Base-by-base conservation (phyloP, 1,139 yeast genomes). In the Debaryomyces subglobosus region DNA sequence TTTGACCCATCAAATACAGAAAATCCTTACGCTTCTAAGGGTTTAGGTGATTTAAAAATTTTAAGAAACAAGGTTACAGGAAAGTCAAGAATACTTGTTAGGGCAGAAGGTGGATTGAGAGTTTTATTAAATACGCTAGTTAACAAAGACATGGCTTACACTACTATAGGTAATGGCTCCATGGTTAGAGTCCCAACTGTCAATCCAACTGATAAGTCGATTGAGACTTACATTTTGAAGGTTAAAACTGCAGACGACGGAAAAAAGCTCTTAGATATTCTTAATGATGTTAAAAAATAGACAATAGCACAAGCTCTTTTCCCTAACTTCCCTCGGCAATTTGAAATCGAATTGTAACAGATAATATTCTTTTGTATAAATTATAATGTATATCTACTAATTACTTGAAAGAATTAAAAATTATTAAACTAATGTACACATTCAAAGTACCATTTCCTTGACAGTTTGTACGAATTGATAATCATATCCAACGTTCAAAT, bases 91-190 rank as follows among this genome's bases (percentile, higher is more conserved):
- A 71, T 89, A 12, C 70, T 94, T 39, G 78, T 94, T 23, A 83
- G 98, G 60, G 89, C 97, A 0, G 98, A 92, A 50, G 97, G 97
- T 35, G 84, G 92, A 38, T 87, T 88, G 42, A 78, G 95, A 56
- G 84, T 91, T n/a, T 66, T 94, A 39, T 71, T 94, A 52, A 94
- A 94, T 64, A 72, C 84, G 18, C 65, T 72, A 18, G 68, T 88
- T 8, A 69, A 77, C 49, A 73, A 78, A 60, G 76, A 77, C 52
- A 67, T 88, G 59, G 73, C 73, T 38, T 84, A 86, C 64, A 69
- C 81, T 50, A 69, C 79, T 3, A 68, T 82, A 40, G 89, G 89
- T 7, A 85, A 82, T 56, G 83, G 83, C 13, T 71, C 74, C 15
- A 69, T 78, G 61, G 84, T 87, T 23, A 76, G 84, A 56, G 71